These are phyloP conservation scores for Chlamydomonas incerta DNA, from an alignment of 139 green algal genomes.

Conservation along the genomic window DNA sequence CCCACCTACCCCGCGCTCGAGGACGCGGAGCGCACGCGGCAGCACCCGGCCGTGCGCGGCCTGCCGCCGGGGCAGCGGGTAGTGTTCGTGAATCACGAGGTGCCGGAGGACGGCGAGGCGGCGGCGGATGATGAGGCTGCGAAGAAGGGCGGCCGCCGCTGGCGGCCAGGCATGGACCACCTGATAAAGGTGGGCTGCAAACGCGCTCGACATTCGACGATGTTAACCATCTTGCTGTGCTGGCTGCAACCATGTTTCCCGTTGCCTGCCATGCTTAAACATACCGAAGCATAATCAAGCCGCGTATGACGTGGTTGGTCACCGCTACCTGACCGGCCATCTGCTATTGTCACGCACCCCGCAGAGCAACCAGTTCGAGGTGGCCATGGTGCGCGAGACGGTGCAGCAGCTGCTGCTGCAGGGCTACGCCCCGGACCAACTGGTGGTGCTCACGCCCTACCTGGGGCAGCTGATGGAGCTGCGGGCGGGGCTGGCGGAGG, in stretches of 20 bases:
- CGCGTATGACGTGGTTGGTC: too few species aligned
- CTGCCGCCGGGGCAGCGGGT: constrained; percentile 43
- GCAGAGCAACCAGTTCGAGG: constrained; percentile 64
- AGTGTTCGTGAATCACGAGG: constrained; percentile 63
- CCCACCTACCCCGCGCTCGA: constrained; percentile 54
- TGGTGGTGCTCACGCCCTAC: constrained; percentile 87
- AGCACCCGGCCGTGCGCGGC: constrained; percentile 52
- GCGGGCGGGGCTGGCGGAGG: constrained; percentile 37
- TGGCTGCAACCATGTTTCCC: too few species aligned
- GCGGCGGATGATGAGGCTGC: neutral
- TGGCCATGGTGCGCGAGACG: constrained; percentile 59
- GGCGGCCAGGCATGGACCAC: too few species aligned
- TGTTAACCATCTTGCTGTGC: too few species aligned
- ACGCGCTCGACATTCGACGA: too few species aligned
- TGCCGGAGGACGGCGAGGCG: constrained; percentile 49
- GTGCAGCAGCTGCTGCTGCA: constrained; percentile 77
- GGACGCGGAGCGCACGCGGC: constrained; percentile 46
- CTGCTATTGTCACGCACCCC: too few species aligned
- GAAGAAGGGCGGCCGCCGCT: too few species aligned
- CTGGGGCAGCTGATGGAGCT: constrained; percentile 80
- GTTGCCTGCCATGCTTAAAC: too few species aligned
- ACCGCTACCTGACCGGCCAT: too few species aligned
- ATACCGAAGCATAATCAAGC: too few species aligned
- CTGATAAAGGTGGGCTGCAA: too few species aligned
- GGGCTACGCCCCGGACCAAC: constrained; percentile 64